phyloP scores from a whole-genome alignment of 2,329 filamentous ascomycete genomes.

The Teratosphaeria nubilosa region DNA sequence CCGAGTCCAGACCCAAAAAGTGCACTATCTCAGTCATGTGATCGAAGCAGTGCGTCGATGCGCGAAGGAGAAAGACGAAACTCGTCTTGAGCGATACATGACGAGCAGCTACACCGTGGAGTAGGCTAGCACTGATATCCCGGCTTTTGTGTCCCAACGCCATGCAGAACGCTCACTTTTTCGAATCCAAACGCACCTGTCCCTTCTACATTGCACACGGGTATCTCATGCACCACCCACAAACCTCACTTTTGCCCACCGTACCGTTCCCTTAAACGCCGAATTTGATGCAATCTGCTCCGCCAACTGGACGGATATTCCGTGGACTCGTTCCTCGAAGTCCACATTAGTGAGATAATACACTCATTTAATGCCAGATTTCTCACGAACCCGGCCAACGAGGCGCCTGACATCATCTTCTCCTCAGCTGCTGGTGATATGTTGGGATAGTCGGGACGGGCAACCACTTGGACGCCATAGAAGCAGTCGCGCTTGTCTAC shows the following conservation, averaged over 20 bases:
- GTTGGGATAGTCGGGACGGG: slow-evolving; percentile 78
- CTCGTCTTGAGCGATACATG: too few species aligned
- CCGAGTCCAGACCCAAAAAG: too few species aligned
- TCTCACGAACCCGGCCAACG: slow-evolving; percentile 75
- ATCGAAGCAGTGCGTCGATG: too few species aligned
- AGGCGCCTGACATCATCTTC: slow-evolving; percentile 77
- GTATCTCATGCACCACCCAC: slow-evolving; percentile 2
- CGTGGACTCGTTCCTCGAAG: slow-evolving; percentile 50
- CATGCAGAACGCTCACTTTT: neutral
- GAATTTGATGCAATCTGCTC: slow-evolving; percentile 74
- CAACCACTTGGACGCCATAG: slow-evolving; percentile 84
- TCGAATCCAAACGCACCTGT: neutral
- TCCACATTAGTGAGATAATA: slow-evolving; percentile 89
- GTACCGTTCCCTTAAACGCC: slow-evolving; percentile 60
- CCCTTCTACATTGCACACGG: neutral
- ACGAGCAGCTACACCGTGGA: too few species aligned
- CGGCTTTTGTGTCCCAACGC: neutral
- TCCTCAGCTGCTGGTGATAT: slow-evolving; percentile 82
- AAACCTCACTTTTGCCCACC: neutral
- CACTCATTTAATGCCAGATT: slow-evolving; percentile 86
- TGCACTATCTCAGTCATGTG: too few species aligned
- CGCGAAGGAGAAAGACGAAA: too few species aligned
- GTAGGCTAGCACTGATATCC: neutral
- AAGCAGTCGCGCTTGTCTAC: slow-evolving; percentile 44
- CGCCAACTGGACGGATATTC: slow-evolving; percentile 77